Base-by-base conservation (phyloP, 2,329 filamentous ascomycete genomes). In the Ilyonectria destructans region DNA sequence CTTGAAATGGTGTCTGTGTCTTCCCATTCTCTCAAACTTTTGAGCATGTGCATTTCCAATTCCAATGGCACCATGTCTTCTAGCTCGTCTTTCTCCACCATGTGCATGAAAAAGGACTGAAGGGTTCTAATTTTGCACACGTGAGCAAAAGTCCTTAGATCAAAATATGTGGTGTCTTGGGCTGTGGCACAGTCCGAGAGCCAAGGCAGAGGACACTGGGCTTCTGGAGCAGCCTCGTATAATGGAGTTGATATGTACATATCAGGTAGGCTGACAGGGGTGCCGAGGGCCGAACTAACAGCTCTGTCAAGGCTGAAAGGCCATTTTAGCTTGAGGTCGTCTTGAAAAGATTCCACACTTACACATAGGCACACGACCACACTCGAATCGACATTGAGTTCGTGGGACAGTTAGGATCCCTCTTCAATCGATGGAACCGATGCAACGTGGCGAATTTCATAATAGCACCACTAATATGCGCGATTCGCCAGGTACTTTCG, bases 101-200 rank as follows among this genome's bases (percentile, higher is more conserved):
- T 61, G 48, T 61, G 58, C 58, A 61, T 61, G 21, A 61, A 61
- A 17, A 54, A 61, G 8, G 58, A 61, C 12, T 61, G 58, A 23
- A 54, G 31, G 19, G 46, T 8, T 29, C 48, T 43, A 6, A 61
- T 61, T 21, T 61, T 61, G 46, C 58, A 61, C 5, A 61, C 17
- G 17, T 61, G 58, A 21, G 58, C 58, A 45, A 61, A 61, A 3
- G 48, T 52, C n/a, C 13, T 40, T 1, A 61, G 26, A 45, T 61
- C 48, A 29, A 19, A 45, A 15, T 19, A 43, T 45, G 6, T 3
- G 4, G 48, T 15, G 23, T 54, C 35, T 7, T 54, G 46, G 13
- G 8, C 33, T 10, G 58, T 31, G 15, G 8, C 13, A 31, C 58
- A 54, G 21, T 61, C 58, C 8, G 49, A 43, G 19, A 61, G 33